A percentile compares a stretch with the other conserved stretches of the same genome.
phyloP scores from a whole-genome alignment of 2,329 filamentous ascomycete genomes.

The Curvularia hawaiiensis region DNA sequence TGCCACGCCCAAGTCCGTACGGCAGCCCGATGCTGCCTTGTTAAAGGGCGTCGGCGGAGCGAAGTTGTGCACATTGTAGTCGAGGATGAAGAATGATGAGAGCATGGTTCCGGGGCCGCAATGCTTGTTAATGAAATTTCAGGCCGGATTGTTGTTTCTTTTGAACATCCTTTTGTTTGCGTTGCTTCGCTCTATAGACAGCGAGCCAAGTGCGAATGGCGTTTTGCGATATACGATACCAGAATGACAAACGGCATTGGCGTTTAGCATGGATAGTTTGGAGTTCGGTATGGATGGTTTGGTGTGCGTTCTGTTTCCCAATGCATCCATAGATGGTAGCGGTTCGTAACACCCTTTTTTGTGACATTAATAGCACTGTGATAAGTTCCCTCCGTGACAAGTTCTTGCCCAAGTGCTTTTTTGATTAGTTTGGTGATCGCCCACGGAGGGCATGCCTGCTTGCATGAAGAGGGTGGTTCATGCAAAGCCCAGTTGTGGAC shows the following conservation, averaged over 20 bases:
- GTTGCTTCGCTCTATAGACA: neutral
- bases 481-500: slow-evolving; percentile 5
- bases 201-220: slow-evolving; percentile 7
- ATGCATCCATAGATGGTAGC: neutral
- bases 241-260: neutral
- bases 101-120: neutral
- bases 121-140: neutral
- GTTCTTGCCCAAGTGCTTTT: neutral
- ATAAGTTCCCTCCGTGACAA: neutral
- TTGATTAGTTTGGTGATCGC: neutral
- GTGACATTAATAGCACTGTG: slow-evolving; percentile 5
- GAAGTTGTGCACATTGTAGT: slow-evolving; percentile 35
- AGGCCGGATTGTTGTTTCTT: neutral
- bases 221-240: slow-evolving; percentile 10
- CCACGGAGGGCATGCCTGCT: neutral
- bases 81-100: slow-evolving; percentile 23
- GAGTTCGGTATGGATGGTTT: slow-evolving; percentile 1
- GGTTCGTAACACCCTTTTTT: neutral
- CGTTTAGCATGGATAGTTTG: slow-evolving; percentile 5
- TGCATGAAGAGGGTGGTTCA: slow-evolving; percentile 13
- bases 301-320: neutral
- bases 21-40: slow-evolving; percentile 28
- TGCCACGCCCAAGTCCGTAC: slow-evolving; percentile 36
- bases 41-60: slow-evolving; percentile 21
- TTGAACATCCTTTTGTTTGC: neutral